Evolutionary conservation across 1,284 basidiomycete genomes (phyloP), one percentile per base, ranked within the genome.

Genomic region (Ustilago xerochloae): DNA sequence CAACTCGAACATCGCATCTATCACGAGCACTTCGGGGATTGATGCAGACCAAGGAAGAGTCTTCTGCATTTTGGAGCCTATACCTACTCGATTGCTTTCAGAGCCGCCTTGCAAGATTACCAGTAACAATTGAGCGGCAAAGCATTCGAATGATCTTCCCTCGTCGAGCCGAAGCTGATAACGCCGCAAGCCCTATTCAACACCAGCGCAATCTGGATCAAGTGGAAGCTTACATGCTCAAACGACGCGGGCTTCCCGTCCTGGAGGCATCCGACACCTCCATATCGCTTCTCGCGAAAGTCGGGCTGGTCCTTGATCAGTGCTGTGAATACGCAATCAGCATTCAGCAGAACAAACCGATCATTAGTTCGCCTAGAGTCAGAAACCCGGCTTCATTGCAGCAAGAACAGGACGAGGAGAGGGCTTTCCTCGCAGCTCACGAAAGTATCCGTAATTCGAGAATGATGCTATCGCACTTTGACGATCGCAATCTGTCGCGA

Each of bases 71-170:
- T 39, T 70, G 67, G 67, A 43, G 49, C 43, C 45, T 70, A 6
- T 64, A 61, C 38, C 28, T 61, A 28, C 58, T 64, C n/a, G 67
- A 70, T 26, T 64, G 61, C 54, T 57, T 64, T 13, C 67, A 70
- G 22, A 64, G 39, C 33, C 52, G 58, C 9, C 20, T 62, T 32
- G 41, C 57, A 8, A 26, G 41, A 16, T 45, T 61, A 6, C 67
- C 62, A 6, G 48, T 48, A 15, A 32, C 41, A 9, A 26, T 70
- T 8, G 62, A 70, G 38, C 53, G 67, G 15, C 35, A 56, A 33
- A 47, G 18, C 26, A 70, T 70, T 33, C 46, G 28, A 26, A 58
- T 20, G 12, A 28, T 10, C 32, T 70, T 70, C 41, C 62, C 67
- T 38, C 38, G 49, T 15, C 43, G 49, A 10, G 22, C 22, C 10